phyloP scores from a whole-genome alignment of 2,329 filamentous ascomycete genomes.

The Exophiala calicioides region DNA sequence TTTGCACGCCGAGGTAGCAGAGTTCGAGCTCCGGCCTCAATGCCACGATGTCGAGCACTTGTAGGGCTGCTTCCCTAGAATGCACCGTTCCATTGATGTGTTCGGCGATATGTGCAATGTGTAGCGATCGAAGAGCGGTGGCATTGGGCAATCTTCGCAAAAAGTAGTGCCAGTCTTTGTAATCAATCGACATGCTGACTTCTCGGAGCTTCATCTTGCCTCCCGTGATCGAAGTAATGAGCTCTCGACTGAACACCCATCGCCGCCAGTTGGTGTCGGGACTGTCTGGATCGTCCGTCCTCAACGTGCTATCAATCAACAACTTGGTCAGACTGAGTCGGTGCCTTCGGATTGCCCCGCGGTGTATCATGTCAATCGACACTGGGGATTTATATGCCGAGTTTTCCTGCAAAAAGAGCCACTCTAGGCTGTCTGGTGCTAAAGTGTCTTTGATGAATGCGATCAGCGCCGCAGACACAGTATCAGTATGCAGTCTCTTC shows the following conservation, averaged over 20 bases:
- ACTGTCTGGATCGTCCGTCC: slow-evolving; percentile 33
- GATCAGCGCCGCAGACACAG: slow-evolving; percentile 67
- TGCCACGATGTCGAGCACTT: slow-evolving; percentile 76
- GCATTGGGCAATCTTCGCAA: slow-evolving; percentile 72
- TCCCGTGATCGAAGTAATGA: slow-evolving; percentile 72
- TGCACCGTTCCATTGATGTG: slow-evolving; percentile 61
- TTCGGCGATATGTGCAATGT: slow-evolving; percentile 68
- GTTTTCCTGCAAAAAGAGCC: slow-evolving; percentile 73
- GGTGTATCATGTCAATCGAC: slow-evolving; percentile 69
- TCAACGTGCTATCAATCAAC: slow-evolving; percentile 69
- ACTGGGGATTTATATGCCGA: slow-evolving; percentile 59
- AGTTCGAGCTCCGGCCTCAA: slow-evolving; percentile 74
- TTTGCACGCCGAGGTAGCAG: slow-evolving; percentile 73
- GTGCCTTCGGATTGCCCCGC: slow-evolving; percentile 69
- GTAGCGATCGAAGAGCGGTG: slow-evolving; percentile 68
- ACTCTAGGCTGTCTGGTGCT: slow-evolving; percentile 76
- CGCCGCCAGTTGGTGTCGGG: slow-evolving; percentile 56
- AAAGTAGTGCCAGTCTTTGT: slow-evolving; percentile 80
- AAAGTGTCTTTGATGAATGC: slow-evolving; percentile 75
- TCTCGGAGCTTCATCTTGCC: slow-evolving; percentile 74
- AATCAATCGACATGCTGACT: slow-evolving; percentile 70
- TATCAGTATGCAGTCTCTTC: slow-evolving; percentile 74
- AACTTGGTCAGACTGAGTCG: slow-evolving; percentile 69
- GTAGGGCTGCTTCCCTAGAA: slow-evolving; percentile 69
- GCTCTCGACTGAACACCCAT: slow-evolving; percentile 71